Evolutionary conservation across 2,329 filamentous ascomycete genomes (phyloP).

Genomic region (Talaromyces atroroseus): DNA sequence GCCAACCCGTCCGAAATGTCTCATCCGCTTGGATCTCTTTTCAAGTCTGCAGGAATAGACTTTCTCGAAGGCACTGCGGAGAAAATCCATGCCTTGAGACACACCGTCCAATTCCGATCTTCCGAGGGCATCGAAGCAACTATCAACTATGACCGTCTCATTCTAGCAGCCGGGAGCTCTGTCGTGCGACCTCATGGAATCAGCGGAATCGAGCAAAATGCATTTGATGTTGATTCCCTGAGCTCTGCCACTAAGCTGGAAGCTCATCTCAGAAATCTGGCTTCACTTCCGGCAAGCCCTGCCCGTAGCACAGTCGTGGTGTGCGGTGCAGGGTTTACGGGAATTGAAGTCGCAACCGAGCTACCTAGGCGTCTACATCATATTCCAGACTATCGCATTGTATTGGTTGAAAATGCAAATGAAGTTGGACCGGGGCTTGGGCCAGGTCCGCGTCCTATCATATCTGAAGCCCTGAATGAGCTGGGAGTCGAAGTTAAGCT

Average conservation of each 20-base stretch:
- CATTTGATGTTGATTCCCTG: slow-evolving; percentile 33
- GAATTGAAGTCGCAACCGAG: slow-evolving; percentile 25
- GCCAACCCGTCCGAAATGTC: slow-evolving; percentile 23
- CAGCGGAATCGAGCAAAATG: slow-evolving; percentile 26
- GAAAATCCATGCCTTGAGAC: neutral
- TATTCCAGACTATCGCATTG: slow-evolving; percentile 12
- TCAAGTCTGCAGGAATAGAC: slow-evolving; percentile 22
- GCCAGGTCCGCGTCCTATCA: slow-evolving; percentile 27
- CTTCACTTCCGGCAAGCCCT: slow-evolving; percentile 17
- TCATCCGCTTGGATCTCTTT: slow-evolving; percentile 19
- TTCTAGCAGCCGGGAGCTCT: slow-evolving; percentile 35
- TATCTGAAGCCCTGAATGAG: slow-evolving; percentile 24
- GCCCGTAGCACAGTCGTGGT: slow-evolving; percentile 33
- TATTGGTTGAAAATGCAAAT: slow-evolving; percentile 26
- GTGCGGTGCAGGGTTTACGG: slow-evolving; percentile 33
- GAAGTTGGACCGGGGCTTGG: slow-evolving; percentile 32
- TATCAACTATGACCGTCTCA: slow-evolving; percentile 29
- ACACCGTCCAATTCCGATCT: slow-evolving; percentile 16
- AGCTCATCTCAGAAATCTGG: slow-evolving; percentile 26
- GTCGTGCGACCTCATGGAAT: slow-evolving; percentile 25
- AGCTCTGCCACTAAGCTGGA: slow-evolving; percentile 21
- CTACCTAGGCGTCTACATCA: slow-evolving; percentile 24
- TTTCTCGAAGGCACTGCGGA: slow-evolving; percentile 12
- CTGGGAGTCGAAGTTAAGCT: slow-evolving; percentile 29
- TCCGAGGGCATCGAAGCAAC: slow-evolving; percentile 4